Evolutionary conservation across 495 filamentous ascomycete species (phyloP).

Genomic region (Hyaloscypha finlandica): DNA sequence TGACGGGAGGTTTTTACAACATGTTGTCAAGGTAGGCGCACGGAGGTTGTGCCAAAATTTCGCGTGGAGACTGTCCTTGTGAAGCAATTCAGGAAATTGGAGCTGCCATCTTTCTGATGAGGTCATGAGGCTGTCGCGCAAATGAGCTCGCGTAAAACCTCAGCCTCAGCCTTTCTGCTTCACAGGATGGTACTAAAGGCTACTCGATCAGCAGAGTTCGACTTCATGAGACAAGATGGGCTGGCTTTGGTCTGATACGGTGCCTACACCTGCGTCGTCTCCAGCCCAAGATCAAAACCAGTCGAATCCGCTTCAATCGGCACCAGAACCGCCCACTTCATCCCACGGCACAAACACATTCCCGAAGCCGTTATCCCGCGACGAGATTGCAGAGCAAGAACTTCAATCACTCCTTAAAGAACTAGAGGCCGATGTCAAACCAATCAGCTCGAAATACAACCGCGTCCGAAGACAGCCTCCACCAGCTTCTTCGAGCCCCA

Average conservation of each 20-base stretch:
- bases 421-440: slow-evolving; percentile 43
- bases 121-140: not conserved
- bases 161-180: not conserved
- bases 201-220: not conserved
- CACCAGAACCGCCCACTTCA: not conserved
- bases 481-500: slow-evolving; percentile 16
- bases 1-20: not conserved
- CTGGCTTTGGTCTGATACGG: not conserved
- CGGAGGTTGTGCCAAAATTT: not conserved
- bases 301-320: not conserved
- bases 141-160: not conserved
- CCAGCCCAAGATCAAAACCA: slow-evolving; percentile 11
- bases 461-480: slow-evolving; percentile 25
- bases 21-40: not conserved
- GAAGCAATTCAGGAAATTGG: not conserved
- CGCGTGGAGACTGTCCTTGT: not conserved
- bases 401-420: slow-evolving; percentile 58
- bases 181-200: too few relatives aligned
- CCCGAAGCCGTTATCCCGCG: slow-evolving; percentile 41
- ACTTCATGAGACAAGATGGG: not conserved
- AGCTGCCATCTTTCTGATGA: not conserved
- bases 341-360: not conserved
- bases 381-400: slow-evolving; percentile 63
- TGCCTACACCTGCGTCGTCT: slow-evolving; percentile 12
- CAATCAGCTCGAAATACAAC: slow-evolving; percentile 32